Base-by-base conservation (phyloP, 2,329 filamentous ascomycete species). In the Xylogone sp. region DNA sequence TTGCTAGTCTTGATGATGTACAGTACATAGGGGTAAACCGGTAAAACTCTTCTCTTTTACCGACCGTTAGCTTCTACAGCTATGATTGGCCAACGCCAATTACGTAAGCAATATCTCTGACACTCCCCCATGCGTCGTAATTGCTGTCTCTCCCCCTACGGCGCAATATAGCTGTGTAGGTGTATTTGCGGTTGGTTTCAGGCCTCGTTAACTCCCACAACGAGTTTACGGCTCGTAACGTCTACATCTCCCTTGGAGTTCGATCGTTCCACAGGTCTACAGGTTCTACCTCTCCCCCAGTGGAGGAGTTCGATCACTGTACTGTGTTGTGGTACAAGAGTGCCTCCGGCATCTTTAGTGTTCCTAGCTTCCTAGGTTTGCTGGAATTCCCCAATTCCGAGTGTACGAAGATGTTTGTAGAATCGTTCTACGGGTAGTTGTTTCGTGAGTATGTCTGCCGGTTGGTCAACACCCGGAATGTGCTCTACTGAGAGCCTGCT, bases 381-480 rank as follows among this genome's bases (percentile, higher is more conserved):
- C 4, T 39, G 10, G n/a, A 39, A 39, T 39, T 39, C n/a, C 4
- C n/a, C 34, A 18, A 39, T 39, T 39, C n/a, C n/a, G 5, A 39
- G 13, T 39, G 34, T 39, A 16, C n/a, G 5, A 39, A 16, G n/a
- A 39, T 39, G 34, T 16, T 39, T 39, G 4, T 16, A 16, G 34
- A 39, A 39, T 39, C n/a, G 13, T 18, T 39, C 34, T 39, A 16
- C n/a, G 5, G 45, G 45, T 20, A 46, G 19, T 34, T 46, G 22
- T 18, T 46, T 46, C 5, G 22, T 46, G 21, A 46, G 45, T 20
- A 46, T 29, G 21, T 46, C 45, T 18, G 45, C 45, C 8, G 24
- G 45, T 46, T 46, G 22, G 22, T 46, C 21, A 39, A 13, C 21
- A 8, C 24, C 21, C 12, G 22, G 22, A n/a, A 46, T 46, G 19